Evolutionary conservation across 169 alveolate genomes (phyloP).

Genomic region (Miamiensis avidus): DNA sequence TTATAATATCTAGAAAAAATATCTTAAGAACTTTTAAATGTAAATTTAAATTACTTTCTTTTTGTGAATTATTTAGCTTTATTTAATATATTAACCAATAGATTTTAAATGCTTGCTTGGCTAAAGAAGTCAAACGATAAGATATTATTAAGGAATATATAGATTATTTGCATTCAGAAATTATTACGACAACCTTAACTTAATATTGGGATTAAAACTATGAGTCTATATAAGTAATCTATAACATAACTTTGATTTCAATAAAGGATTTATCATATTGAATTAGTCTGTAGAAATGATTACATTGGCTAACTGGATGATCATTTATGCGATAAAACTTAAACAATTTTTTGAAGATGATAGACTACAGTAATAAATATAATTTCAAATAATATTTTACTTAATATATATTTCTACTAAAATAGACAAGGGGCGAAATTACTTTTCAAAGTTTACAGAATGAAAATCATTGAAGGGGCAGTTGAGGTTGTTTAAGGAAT

Average conservation of each 20-base stretch:
- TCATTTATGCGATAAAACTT: slow-evolving; percentile 9
- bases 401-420: too few species aligned
- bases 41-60: not conserved
- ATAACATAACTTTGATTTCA: not conserved
- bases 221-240: slow-evolving; percentile 1
- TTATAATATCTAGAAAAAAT: not conserved
- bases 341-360: slow-evolving; percentile 39
- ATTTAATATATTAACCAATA: not conserved
- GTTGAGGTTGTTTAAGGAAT: slow-evolving; percentile 3
- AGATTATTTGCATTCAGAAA: slow-evolving; percentile 26
- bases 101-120: slow-evolving; percentile 34
- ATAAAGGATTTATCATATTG: not conserved
- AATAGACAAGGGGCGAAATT: not conserved
- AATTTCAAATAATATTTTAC: too few species aligned
- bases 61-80: not conserved
- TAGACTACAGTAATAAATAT: not conserved
- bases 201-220: slow-evolving; percentile 27
- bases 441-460: not conserved
- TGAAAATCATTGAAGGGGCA: slow-evolving; percentile 1
- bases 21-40: slow-evolving; percentile 7
- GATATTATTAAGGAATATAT: slow-evolving; percentile 43
- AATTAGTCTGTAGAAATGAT: slow-evolving; percentile 22
- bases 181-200: slow-evolving; percentile 8
- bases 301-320: slow-evolving; percentile 26
- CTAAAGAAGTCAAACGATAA: slow-evolving; percentile 28